These are phyloP conservation scores for Adansonia gregorii DNA, from an alignment of 441 rosid genomes.

Conservation along the genomic window DNA sequence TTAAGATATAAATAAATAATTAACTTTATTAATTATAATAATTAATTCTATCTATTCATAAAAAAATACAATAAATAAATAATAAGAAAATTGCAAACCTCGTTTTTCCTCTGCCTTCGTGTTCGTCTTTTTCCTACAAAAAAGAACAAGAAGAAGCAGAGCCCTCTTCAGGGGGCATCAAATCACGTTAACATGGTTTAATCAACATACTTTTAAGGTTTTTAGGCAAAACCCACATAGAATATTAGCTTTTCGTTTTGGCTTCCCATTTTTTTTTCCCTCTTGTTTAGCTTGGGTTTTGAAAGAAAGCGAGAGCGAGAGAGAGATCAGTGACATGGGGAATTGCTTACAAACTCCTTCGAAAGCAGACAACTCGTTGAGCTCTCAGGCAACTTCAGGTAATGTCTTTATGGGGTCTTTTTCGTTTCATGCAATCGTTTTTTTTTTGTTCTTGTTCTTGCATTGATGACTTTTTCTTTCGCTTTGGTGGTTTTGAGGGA, in stretches of 20 bases:
- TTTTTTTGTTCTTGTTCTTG: background rate
- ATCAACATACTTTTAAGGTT: background rate
- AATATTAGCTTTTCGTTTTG: background rate
- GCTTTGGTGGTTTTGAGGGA: background rate
- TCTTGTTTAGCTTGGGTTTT: background rate
- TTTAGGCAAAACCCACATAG: background rate
- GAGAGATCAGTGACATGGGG: conserved; percentile 25
- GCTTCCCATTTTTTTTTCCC: background rate
- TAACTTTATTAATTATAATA: too few species aligned
- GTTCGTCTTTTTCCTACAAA: background rate
- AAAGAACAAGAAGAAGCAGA: background rate
- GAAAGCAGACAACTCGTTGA: conserved; percentile 19
- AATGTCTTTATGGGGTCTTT: background rate
- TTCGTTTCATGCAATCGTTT: background rate
- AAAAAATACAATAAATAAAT: background rate
- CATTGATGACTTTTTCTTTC: background rate
- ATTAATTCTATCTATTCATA: too few species aligned
- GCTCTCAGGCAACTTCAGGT: conserved; percentile 30
- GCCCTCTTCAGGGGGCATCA: background rate
- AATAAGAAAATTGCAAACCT: background rate
- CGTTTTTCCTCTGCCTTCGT: background rate
- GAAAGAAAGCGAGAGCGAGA: background rate
- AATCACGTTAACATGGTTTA: background rate
- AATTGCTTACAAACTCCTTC: conserved; percentile 27
- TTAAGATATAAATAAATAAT: background rate